Evolutionary conservation across 2,329 filamentous ascomycete genomes (phyloP).

Genomic region (Xylaria sp.): DNA sequence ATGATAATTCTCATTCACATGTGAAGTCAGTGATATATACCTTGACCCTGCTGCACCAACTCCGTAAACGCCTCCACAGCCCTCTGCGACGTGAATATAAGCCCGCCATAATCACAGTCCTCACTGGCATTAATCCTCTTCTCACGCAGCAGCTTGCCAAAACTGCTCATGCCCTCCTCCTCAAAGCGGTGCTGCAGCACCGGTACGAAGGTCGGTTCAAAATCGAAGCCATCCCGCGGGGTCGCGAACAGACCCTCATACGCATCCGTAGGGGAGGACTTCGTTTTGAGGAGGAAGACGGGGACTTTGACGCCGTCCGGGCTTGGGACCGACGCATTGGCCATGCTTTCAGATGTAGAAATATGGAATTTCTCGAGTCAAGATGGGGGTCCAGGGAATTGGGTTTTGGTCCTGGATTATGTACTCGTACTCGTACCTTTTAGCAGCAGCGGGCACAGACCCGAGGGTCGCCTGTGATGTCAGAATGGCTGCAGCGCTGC

Average conservation of each 20-base stretch:
- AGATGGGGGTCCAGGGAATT: not conserved
- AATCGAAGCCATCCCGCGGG: slow-evolving; percentile 39
- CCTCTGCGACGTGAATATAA: slow-evolving; percentile 79
- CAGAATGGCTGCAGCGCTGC: not conserved
- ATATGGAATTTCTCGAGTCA: not conserved
- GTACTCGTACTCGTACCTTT: not conserved
- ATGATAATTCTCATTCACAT: slow-evolving; percentile 16
- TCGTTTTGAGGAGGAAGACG: slow-evolving; percentile 72
- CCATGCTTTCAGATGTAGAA: slow-evolving; percentile 11
- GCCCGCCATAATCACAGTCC: slow-evolving; percentile 57
- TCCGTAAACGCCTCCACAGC: slow-evolving; percentile 72
- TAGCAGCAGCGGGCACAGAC: not conserved
- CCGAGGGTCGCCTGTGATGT: slow-evolving; percentile 11
- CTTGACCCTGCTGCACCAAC: slow-evolving; percentile 52
- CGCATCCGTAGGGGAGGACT: slow-evolving; percentile 62
- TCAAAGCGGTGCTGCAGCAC: slow-evolving; percentile 68
- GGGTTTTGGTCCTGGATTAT: not conserved
- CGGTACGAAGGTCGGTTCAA: slow-evolving; percentile 66
- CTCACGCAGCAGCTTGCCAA: slow-evolving; percentile 46
- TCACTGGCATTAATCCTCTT: slow-evolving; percentile 37
- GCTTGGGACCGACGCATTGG: slow-evolving; percentile 3
- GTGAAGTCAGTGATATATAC: slow-evolving; percentile 21
- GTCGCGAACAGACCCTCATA: slow-evolving; percentile 64
- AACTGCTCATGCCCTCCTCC: slow-evolving; percentile 49
- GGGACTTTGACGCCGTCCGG: slow-evolving; percentile 37